Conservation (phyloP, 805 yeast species). For the Suhomyces pyralidae region DNA sequence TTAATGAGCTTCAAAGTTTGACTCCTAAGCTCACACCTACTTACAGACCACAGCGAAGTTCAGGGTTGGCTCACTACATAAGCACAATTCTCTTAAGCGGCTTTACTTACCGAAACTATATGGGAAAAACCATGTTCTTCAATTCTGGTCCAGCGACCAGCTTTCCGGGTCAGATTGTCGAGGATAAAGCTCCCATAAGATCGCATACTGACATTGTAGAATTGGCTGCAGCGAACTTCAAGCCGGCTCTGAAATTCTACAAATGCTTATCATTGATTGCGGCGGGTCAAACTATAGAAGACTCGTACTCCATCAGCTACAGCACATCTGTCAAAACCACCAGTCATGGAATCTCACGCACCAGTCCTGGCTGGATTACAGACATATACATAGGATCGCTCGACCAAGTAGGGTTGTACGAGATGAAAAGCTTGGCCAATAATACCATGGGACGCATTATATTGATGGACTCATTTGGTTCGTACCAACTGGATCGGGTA, state of each 20-base stretch:
- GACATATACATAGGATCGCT: constrained; percentile 36
- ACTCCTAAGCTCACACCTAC: constrained; percentile 23
- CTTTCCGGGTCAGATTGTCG: constrained; percentile 35
- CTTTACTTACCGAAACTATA: constrained; percentile 17
- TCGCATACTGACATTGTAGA: constrained; percentile 36
- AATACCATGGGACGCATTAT: constrained; percentile 33
- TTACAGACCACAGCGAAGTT: constrained; percentile 30
- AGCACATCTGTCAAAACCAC: constrained; percentile 21
- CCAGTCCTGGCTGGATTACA: constrained; percentile 22
- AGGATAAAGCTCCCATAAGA: constrained; percentile 18
- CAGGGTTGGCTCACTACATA: constrained; percentile 34
- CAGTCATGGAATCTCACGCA: constrained; percentile 6
- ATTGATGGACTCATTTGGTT: constrained; percentile 28
- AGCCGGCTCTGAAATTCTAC: constrained; percentile 28
- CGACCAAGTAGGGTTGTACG: constrained; percentile 44
- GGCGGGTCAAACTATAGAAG: constrained; percentile 23
- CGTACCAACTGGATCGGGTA: constrained; percentile 17
- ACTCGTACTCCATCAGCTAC: constrained; percentile 13
- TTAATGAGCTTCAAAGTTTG: constrained; percentile 10
- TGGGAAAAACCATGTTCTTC: constrained; percentile 30
- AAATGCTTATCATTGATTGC: constrained; percentile 25
- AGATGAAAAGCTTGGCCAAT: constrained; percentile 34
- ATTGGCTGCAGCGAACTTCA: constrained; percentile 24
- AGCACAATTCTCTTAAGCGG: constrained; percentile 19
- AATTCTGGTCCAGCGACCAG: constrained; percentile 39